Evolutionary conservation across 1,139 yeast genomes (phyloP).

Genomic region (Insectozyma bohioensis): DNA sequence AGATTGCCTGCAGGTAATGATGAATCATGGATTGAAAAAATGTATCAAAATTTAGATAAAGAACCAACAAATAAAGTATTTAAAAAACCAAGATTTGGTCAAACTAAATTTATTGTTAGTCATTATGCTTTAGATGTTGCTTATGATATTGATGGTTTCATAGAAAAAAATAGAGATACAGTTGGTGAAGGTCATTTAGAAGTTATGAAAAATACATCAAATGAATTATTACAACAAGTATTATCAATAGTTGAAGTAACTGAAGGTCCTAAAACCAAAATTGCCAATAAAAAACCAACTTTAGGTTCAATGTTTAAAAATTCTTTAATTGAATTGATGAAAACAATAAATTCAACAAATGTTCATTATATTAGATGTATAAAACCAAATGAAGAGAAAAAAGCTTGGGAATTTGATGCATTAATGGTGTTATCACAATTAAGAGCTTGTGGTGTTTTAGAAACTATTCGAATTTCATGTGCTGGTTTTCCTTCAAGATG

Average conservation of each 20-base stretch:
- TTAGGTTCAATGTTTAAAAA: slow-evolving; percentile 92
- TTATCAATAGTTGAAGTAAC: slow-evolving; percentile 64
- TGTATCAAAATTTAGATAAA: slow-evolving; percentile 82
- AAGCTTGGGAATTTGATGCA: slow-evolving; percentile 95
- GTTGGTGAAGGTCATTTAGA: slow-evolving; percentile 95
- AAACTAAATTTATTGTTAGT: slow-evolving; percentile 82
- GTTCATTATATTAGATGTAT: slow-evolving; percentile 97
- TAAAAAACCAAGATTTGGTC: slow-evolving; percentile 94
- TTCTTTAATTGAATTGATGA: slow-evolving; percentile 90
- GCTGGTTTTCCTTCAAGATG: slow-evolving; percentile 98
- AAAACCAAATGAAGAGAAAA: slow-evolving; percentile 91
- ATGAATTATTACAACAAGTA: slow-evolving; percentile 62
- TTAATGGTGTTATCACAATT: slow-evolving; percentile 93
- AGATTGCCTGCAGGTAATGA: slow-evolving; percentile 94
- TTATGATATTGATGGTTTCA: slow-evolving; percentile 91
- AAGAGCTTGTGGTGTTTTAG: slow-evolving; percentile 98
- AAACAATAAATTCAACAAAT: slow-evolving; percentile 87
- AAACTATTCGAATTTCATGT: slow-evolving; percentile 93
- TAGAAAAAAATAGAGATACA: slow-evolving; percentile 95
- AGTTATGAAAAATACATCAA: slow-evolving; percentile 69
- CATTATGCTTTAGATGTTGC: slow-evolving; percentile 95
- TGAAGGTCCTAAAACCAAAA: slow-evolving; percentile 42
- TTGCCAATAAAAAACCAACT: slow-evolving; percentile 79
- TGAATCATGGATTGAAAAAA: slow-evolving; percentile 87
- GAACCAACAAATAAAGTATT: slow-evolving; percentile 78